Evolutionary conservation across 75 land plant species (phyloP), one percentile per base, ranked within the genome.

Genomic region (Pinus tabuliformis): DNA sequence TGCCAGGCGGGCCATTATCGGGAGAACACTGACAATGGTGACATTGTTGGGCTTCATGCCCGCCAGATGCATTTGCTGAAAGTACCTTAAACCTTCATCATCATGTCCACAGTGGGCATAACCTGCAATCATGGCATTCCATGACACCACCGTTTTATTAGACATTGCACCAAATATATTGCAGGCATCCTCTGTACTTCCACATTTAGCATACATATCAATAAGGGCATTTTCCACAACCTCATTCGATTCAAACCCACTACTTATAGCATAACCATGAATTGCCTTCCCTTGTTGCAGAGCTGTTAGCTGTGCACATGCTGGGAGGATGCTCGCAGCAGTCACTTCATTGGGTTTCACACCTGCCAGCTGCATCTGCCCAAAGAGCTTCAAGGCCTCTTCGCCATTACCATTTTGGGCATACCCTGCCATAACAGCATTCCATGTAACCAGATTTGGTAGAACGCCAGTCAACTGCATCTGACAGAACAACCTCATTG

Each of bases 181-280:
- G 3, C 39, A 39, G 16, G 90, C 90, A 59, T 85, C 83, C 14
- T 76, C 70, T 36, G 63, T 28, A 59, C 70, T 78, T 14, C 76
- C 85, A 75, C 91, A 87, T 58, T 85, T 88, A 80, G 83, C 83
- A 60, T 90, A 85, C 86, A 90, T 85, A 78, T 90, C 86, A 75
- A 88, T 76, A 59, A 90, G 77, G 37, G 87, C 85, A 65, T 81
- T 84, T 22, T 79, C 70, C 65, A 90, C 84, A n/a, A 72, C 63
- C 21, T 73, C 56, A 8, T 89, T 83, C 14, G 75, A 56, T 56
- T 88, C 83, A 45, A 82, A 78, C 26, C 85, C 88, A 78, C 72
- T 80, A 22, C 56, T 57, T 58, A 68, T 15, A 26, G 79, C 81
- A 57, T 81, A 61, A 57, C 79, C 77, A 59, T 89, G 91, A 42